Evolutionary conservation across 2,329 filamentous ascomycete species (phyloP).

Genomic region (Dactylonectria macrodidyma): DNA sequence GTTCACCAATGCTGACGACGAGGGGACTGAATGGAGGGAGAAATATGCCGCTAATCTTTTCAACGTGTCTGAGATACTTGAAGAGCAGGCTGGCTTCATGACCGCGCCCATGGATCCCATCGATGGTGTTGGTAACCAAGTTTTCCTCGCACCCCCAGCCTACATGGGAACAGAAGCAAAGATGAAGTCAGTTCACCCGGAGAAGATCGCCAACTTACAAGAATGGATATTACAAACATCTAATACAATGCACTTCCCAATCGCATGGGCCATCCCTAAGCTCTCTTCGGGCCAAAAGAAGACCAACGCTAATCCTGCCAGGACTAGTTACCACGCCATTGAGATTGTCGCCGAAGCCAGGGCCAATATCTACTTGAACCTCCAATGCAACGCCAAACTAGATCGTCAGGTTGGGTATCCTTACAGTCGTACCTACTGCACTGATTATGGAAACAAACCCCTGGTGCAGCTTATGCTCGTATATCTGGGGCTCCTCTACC

Average conservation of each 20-base stretch:
- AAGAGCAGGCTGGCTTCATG: conserved; percentile 35
- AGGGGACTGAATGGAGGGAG: conserved; percentile 10
- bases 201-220: conserved; percentile 39
- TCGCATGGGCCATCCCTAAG: conserved; percentile 41
- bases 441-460: conserved; percentile 56
- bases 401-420: conserved; percentile 54
- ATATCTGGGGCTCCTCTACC: conserved; percentile 34
- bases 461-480: conserved; percentile 44
- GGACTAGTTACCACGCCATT: conserved; percentile 51
- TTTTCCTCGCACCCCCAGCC: conserved; percentile 45
- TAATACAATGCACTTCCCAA: conserved; percentile 34
- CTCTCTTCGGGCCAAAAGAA: conserved; percentile 37
- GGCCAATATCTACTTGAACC: conserved; percentile 64
- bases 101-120: conserved; percentile 39
- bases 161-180: conserved; percentile 32
- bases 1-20: conserved; percentile 32
- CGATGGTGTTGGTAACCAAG: conserved; percentile 46
- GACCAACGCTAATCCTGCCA: conserved; percentile 37
- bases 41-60: conserved; percentile 37
- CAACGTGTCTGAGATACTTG: conserved; percentile 39
- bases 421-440: conserved; percentile 68
- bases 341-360: conserved; percentile 48
- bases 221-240: conserved; percentile 35
- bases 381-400: conserved; percentile 64
- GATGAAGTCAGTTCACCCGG: background rate